Percentiles rank a stretch among this genome's conserved stretches.
phyloP scores from a whole-genome alignment of 257 asterid species.

The Capsicum rhomboideum region DNA sequence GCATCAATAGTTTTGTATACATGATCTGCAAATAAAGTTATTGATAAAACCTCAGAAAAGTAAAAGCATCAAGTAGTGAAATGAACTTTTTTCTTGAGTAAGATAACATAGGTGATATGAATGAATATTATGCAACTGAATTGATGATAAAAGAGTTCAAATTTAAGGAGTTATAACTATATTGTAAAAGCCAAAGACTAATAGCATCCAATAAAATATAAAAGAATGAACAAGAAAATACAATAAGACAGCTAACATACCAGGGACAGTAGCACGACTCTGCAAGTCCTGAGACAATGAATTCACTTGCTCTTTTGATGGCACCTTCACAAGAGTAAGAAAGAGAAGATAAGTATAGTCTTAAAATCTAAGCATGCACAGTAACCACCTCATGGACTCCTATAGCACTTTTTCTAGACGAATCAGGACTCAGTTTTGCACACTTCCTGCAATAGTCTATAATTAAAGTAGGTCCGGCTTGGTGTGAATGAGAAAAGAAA shows the following conservation, averaged over 20 bases:
- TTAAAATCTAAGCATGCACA: not conserved
- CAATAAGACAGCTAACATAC: slow-evolving; percentile 31
- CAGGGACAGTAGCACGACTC: slow-evolving; percentile 87
- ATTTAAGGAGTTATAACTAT: not conserved
- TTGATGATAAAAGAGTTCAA: not conserved
- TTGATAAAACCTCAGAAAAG: slow-evolving; percentile 1
- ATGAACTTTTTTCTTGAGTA: not conserved
- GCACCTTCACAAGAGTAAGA: slow-evolving; percentile 45
- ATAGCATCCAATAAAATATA: not conserved
- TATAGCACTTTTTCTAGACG: not conserved
- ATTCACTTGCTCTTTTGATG: slow-evolving; percentile 88
- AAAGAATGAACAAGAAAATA: not conserved
- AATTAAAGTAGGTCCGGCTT: not conserved
- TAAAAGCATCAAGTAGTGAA: not conserved
- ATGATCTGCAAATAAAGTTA: slow-evolving; percentile 54
- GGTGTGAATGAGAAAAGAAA: not conserved
- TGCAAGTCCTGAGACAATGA: slow-evolving; percentile 80
- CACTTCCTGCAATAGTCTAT: not conserved
- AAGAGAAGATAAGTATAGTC: not conserved
- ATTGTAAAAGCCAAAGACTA: not conserved
- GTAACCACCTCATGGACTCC: not conserved
- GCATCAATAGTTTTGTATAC: slow-evolving; percentile 77
- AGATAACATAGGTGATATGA: not conserved
- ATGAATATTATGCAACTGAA: not conserved
- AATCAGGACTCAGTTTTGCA: not conserved